Percentiles rank a stretch among this genome's conserved stretches.
These are phyloP conservation scores for Ustilago trichophora DNA, from an alignment of 1,284 basidiomycete species.

Conservation along the genomic window DNA sequence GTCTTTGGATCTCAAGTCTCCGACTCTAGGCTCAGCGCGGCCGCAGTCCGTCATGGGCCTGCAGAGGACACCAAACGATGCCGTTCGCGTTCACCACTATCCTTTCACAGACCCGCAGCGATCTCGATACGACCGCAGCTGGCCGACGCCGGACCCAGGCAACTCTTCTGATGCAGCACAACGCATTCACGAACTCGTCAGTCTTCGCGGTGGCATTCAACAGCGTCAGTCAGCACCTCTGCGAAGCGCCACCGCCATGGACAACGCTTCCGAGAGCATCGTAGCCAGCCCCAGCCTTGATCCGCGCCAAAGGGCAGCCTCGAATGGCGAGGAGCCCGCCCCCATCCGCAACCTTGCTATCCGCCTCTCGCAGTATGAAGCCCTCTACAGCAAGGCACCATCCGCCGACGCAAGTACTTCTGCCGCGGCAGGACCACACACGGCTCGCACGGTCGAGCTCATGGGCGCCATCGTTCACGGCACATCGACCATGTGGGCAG, in stretches of 20 bases:
- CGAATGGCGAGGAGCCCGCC: conserved; percentile 27
- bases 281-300: not conserved
- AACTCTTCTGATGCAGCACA: conserved; percentile 26
- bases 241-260: conserved; percentile 30
- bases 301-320: not conserved
- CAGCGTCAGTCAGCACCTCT: conserved; percentile 4
- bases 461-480: conserved; percentile 37
- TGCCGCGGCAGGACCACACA: conserved; percentile 18
- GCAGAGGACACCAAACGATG: conserved; percentile 21
- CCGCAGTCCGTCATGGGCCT: conserved; percentile 35
- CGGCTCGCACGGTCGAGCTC: conserved; percentile 32
- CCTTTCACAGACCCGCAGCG: conserved; percentile 38
- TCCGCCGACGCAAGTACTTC: conserved; percentile 7
- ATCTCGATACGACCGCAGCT: conserved; percentile 22
- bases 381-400: conserved; percentile 34
- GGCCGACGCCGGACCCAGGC: conserved; percentile 10
- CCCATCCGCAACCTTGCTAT: conserved; percentile 43
- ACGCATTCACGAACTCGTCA: conserved; percentile 36
- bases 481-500: conserved; percentile 40
- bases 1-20: conserved; percentile 27
- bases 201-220: conserved; percentile 13
- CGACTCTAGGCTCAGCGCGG: conserved; percentile 18
- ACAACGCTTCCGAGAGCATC: conserved; percentile 10
- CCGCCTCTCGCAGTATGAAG: conserved; percentile 37
- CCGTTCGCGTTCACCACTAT: conserved; percentile 14